A percentile compares a stretch with the other conserved stretches of the same genome.
Evolutionary conservation across 495 filamentous ascomycete species (phyloP).

Genomic region (Rhypophila decipiens): DNA sequence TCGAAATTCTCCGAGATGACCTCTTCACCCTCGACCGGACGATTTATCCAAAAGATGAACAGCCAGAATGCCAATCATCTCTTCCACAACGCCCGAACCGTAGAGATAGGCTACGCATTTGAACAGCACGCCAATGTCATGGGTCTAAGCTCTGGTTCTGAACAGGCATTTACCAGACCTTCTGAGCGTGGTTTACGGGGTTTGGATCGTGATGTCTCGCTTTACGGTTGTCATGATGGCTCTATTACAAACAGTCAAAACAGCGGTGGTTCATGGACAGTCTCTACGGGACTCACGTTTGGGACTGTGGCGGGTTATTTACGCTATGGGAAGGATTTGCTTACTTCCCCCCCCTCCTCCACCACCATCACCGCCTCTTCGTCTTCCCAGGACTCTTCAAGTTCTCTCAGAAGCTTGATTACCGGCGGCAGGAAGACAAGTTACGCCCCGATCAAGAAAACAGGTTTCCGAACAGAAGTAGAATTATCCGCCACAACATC

Average conservation of each 20-base stretch:
- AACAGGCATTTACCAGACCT: constrained; percentile 15
- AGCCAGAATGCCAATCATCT: too few relatives aligned
- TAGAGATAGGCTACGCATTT: constrained; percentile 20
- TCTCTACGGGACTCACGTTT: constrained; percentile 12
- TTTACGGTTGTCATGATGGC: neutral
- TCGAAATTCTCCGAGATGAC: constrained; percentile 13
- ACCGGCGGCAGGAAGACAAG: neutral
- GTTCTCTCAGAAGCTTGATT: too few relatives aligned
- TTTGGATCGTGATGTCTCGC: constrained; percentile 16
- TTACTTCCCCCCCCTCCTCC: constrained; percentile 2
- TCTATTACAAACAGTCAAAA: constrained; percentile 2
- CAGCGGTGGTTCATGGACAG: constrained; percentile 14
- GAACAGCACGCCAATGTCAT: constrained; percentile 13
- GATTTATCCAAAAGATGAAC: neutral
- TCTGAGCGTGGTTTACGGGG: constrained; percentile 10
- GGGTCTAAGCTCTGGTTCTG: constrained; percentile 13
- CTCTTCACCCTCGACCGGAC: constrained; percentile 3
- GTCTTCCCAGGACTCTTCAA: too few relatives aligned
- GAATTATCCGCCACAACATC: constrained; percentile 15
- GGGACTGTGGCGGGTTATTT: constrained; percentile 16
- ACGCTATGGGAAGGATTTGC: constrained; percentile 18
- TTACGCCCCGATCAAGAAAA: neutral
- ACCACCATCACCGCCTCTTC: too few relatives aligned
- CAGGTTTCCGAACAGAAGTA: constrained; percentile 16
- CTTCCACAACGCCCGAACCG: constrained; percentile 17